These are phyloP conservation scores for Adansonia digitata DNA, from an alignment of 345 rosid species.

Conservation along the genomic window DNA sequence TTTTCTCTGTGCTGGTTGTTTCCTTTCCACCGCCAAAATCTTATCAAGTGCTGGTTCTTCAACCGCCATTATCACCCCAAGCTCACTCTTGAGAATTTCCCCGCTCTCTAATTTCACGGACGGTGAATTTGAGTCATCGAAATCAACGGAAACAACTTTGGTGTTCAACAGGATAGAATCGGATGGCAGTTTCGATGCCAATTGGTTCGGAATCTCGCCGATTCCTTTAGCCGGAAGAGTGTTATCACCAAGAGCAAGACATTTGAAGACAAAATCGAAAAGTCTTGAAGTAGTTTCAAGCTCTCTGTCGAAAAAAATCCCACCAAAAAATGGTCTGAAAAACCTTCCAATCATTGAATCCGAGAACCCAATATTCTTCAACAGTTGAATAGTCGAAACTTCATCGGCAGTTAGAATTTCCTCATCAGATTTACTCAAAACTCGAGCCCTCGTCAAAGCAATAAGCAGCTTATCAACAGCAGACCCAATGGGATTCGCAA, in stretches of 20 bases:
- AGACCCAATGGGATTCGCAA: slow-evolving; percentile 77
- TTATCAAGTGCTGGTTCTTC: slow-evolving; percentile 58
- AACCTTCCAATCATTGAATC: slow-evolving; percentile 46
- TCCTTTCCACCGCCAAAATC: slow-evolving; percentile 48
- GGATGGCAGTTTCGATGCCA: slow-evolving; percentile 53
- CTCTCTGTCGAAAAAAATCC: slow-evolving; percentile 69
- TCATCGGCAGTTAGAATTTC: slow-evolving; percentile 47
- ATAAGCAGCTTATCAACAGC: slow-evolving; percentile 66
- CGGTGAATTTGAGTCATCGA: slow-evolving; percentile 27
- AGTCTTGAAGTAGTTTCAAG: slow-evolving; percentile 80
- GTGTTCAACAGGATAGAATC: slow-evolving; percentile 48
- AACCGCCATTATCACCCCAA: slow-evolving; percentile 79
- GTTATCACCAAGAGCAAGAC: slow-evolving; percentile 88
- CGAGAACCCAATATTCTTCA: slow-evolving; percentile 64
- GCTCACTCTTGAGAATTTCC: slow-evolving; percentile 39
- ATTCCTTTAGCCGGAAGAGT: slow-evolving; percentile 82
- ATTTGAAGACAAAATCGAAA: slow-evolving; percentile 78
- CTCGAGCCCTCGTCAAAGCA: slow-evolving; percentile 55
- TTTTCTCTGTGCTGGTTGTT: slow-evolving; percentile 25
- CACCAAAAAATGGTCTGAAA: slow-evolving; percentile 85
- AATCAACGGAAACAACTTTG: slow-evolving; percentile 49
- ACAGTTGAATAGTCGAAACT: slow-evolving; percentile 43
- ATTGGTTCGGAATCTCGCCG: slow-evolving; percentile 63
- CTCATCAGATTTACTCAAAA: slow-evolving; percentile 50
- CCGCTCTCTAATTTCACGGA: slow-evolving; percentile 52